Conservation (phyloP, 257 asterid species). For the Scutellaria barbata region DNA sequence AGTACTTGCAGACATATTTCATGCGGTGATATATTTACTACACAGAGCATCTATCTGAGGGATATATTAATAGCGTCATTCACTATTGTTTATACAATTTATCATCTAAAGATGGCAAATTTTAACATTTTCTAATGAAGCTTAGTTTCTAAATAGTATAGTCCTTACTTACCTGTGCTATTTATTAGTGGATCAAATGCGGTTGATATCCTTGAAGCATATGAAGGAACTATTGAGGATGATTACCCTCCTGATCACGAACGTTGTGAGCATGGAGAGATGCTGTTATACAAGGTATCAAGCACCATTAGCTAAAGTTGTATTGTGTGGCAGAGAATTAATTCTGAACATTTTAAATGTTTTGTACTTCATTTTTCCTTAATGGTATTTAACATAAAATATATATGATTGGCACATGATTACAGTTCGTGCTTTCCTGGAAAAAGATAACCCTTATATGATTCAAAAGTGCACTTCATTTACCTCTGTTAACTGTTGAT, state of each 20-base stretch:
- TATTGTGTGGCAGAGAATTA: constrained; percentile 19
- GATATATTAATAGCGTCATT: neutral
- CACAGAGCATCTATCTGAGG: too few relatives aligned
- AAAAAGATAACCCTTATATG: too few relatives aligned
- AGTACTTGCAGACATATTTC: too few relatives aligned
- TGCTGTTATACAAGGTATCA: constrained; percentile 95
- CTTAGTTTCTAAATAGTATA: neutral
- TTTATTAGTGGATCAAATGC: constrained; percentile 85
- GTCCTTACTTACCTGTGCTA: too few relatives aligned
- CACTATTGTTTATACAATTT: constrained; percentile 15
- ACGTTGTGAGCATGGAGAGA: constrained; percentile 95
- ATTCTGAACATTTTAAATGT: too few relatives aligned
- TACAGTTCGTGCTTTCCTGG: too few relatives aligned
- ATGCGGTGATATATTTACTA: too few relatives aligned
- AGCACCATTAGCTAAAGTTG: neutral
- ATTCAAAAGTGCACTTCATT: too few relatives aligned
- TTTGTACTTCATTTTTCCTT: too few relatives aligned
- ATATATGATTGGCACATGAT: neutral
- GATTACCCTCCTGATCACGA: constrained; percentile 97
- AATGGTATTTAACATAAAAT: neutral
- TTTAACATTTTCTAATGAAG: too few relatives aligned
- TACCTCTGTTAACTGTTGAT: too few relatives aligned
- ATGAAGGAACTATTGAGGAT: constrained; percentile 98
- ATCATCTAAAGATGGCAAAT: too few relatives aligned
- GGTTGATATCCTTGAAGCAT: constrained; percentile 94